Evolutionary conservation across 441 rosid species (phyloP).

Genomic region (Codiaeum variegatum): DNA sequence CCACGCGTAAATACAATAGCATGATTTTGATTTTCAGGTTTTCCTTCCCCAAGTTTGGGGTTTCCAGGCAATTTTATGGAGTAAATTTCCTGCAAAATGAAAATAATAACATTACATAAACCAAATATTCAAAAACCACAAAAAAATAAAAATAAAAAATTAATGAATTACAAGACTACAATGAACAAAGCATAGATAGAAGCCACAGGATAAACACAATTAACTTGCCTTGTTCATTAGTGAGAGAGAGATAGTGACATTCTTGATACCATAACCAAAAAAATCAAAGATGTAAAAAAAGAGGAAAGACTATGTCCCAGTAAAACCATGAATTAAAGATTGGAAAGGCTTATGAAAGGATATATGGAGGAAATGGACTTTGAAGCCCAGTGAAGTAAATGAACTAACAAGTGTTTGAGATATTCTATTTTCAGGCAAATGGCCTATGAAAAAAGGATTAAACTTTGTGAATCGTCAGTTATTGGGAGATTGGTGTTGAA

Average conservation of each 20-base stretch:
- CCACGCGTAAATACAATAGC: slow-evolving; percentile 98
- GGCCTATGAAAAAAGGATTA: too few species aligned
- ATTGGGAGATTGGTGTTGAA: too few species aligned
- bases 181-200: background rate
- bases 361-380: too few species aligned
- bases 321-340: background rate
- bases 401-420: too few species aligned
- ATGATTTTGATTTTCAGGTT: slow-evolving; percentile 99
- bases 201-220: background rate
- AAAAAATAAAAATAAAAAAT: background rate
- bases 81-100: slow-evolving; percentile 74
- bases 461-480: too few species aligned
- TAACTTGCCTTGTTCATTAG: background rate
- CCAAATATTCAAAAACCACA: background rate
- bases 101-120: background rate
- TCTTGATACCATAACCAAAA: background rate
- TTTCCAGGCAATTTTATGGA: slow-evolving; percentile 92
- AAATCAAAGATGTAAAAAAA: background rate
- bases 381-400: too few species aligned
- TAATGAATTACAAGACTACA: background rate
- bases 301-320: background rate
- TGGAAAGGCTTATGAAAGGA: too few species aligned
- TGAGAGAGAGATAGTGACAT: background rate
- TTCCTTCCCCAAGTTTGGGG: slow-evolving; percentile 98
- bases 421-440: too few species aligned